Percentiles rank a stretch among this genome's conserved stretches.
Conservation (phyloP, 768 basidiomycete species). For the Daedalea quercina region DNA sequence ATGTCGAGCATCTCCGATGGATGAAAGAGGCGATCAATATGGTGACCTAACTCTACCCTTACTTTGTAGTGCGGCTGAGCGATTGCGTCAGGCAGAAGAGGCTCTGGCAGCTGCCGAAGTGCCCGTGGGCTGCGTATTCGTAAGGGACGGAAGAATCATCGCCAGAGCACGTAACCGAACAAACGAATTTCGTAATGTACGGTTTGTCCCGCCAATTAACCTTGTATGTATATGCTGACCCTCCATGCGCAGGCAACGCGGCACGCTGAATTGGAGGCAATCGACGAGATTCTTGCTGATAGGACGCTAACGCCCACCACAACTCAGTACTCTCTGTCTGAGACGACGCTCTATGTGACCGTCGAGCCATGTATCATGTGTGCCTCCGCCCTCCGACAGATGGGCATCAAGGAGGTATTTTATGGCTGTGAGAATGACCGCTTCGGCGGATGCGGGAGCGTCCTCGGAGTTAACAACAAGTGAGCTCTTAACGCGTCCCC, state of each 20-base stretch:
- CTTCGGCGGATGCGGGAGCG: slow-evolving; percentile 96
- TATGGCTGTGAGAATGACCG: slow-evolving; percentile 95
- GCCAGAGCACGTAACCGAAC: slow-evolving; percentile 90
- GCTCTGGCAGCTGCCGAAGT: slow-evolving; percentile 84
- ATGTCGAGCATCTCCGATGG: slow-evolving; percentile 41
- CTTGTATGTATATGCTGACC: not conserved
- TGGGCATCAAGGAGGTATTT: slow-evolving; percentile 85
- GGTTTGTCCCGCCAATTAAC: slow-evolving; percentile 2
- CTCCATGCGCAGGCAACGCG: slow-evolving; percentile 67
- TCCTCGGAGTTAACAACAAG: slow-evolving; percentile 80
- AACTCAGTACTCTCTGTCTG: slow-evolving; percentile 56
- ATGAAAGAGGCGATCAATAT: slow-evolving; percentile 77
- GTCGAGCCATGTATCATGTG: slow-evolving; percentile 99
- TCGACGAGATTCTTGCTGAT: slow-evolving; percentile 77
- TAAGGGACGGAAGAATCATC: slow-evolving; percentile 69
- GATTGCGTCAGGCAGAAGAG: slow-evolving; percentile 60
- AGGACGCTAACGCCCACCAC: slow-evolving; percentile 44
- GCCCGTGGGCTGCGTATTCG: slow-evolving; percentile 95
- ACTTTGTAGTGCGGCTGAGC: not conserved
- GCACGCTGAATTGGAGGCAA: slow-evolving; percentile 96
- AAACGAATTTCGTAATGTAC: slow-evolving; percentile 88
- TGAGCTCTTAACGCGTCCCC: slow-evolving; percentile 26
- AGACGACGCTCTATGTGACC: slow-evolving; percentile 90
- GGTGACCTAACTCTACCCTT: slow-evolving; percentile 33
- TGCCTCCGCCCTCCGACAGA: slow-evolving; percentile 87